Evolutionary conservation across 345 rosid genomes (phyloP).

Genomic region (Sisymbrium irio): DNA sequence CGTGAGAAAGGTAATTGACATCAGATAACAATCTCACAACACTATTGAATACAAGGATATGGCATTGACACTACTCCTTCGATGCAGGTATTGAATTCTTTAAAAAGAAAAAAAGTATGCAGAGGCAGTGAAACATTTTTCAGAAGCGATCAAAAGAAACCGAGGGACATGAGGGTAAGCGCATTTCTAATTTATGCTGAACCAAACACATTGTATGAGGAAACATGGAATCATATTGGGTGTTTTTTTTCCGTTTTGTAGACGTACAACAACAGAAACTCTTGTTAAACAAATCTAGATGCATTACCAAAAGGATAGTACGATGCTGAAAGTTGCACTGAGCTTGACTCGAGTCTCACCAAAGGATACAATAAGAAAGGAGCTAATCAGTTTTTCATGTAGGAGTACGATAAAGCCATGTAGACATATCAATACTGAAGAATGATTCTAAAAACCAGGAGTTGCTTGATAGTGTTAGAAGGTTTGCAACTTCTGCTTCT

Average conservation of each 20-base stretch:
- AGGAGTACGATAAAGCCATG: constrained; percentile 81
- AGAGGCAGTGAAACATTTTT: constrained; percentile 81
- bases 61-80: not conserved
- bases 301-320: constrained; percentile 90
- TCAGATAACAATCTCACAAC: not conserved
- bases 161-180: constrained; percentile 62
- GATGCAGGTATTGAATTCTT: constrained; percentile 72
- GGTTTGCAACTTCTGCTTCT: no score
- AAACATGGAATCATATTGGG: not conserved
- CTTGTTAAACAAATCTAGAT: constrained; percentile 87
- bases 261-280: constrained; percentile 88
- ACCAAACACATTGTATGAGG: no score
- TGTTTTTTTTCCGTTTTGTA: constrained; percentile 10
- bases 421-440: constrained; percentile 80
- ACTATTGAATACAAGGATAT: not conserved
- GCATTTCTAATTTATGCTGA: not conserved
- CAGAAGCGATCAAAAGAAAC: constrained; percentile 80
- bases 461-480: no score
- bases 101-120: constrained; percentile 74
- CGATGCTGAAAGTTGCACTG: constrained; percentile 94
- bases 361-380: constrained; percentile 94
- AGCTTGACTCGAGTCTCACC: constrained; percentile 79
- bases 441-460: constrained; percentile 84
- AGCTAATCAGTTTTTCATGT: constrained; percentile 88
- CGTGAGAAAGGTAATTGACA: constrained; percentile 76